Evolutionary conservation across 139 green algal genomes (phyloP).

Genomic region (Chlorella ohadii): DNA sequence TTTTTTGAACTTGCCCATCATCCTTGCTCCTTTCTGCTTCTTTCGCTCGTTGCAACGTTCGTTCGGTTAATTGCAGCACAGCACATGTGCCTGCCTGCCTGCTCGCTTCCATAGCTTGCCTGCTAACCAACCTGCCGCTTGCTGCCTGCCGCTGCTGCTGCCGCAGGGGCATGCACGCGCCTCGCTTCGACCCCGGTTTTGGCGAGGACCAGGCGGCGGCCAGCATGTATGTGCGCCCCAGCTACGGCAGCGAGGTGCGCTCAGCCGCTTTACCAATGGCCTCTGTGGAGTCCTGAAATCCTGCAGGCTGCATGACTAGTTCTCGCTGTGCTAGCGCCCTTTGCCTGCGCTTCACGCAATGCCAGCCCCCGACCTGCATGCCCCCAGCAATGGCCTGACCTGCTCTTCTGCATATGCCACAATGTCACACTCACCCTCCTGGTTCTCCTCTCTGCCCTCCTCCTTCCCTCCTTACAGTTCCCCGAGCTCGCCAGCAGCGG

Average conservation of each 20-base stretch:
- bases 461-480: conserved; percentile 34
- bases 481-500: conserved; percentile 40
- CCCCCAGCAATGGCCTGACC: no score
- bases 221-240: conserved; percentile 41
- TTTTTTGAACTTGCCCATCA: neutral
- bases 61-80: no score
- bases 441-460: no score
- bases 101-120: no score
- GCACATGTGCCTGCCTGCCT: neutral
- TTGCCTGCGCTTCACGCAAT: no score
- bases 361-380: no score
- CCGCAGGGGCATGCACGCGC: conserved; percentile 9
- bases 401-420: no score
- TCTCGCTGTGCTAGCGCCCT: no score
- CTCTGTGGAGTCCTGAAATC: no score
- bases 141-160: neutral
- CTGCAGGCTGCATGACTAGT: no score
- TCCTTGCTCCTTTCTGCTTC: neutral
- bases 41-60: no score
- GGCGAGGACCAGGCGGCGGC: conserved; percentile 30
- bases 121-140: neutral
- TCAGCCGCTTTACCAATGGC: neutral
- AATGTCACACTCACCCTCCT: no score
- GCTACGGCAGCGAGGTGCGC: conserved; percentile 43
- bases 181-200: conserved; percentile 45